A percentile compares a stretch with the other conserved stretches of the same genome.
These are phyloP conservation scores for Phyllosticta citriasiana DNA, from an alignment of 2,329 filamentous ascomycete genomes.

Conservation along the genomic window DNA sequence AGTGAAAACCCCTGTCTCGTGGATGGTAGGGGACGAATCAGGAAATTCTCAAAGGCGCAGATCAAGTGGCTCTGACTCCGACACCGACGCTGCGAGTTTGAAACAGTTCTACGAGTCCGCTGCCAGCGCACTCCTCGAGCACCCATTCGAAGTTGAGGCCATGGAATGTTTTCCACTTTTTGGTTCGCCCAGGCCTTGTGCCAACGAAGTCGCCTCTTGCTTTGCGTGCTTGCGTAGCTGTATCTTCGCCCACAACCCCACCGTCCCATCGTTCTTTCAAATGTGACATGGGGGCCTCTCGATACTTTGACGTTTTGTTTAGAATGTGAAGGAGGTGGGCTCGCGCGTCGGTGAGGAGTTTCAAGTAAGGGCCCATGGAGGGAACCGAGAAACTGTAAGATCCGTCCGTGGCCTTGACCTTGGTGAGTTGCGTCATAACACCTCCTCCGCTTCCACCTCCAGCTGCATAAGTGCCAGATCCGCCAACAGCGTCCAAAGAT, in stretches of 20 bases:
- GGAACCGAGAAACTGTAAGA: conserved; percentile 49
- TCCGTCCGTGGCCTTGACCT: background rate
- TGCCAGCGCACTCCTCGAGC: conserved; percentile 58
- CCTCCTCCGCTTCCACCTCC: conserved; percentile 43
- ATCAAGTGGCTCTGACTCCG: conserved; percentile 39
- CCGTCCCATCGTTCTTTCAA: conserved; percentile 64
- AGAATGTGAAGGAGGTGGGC: conserved; percentile 53
- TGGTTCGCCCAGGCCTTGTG: conserved; percentile 50
- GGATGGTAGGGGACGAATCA: background rate
- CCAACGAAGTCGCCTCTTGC: conserved; percentile 47
- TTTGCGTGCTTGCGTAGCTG: conserved; percentile 38
- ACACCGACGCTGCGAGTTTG: conserved; percentile 64
- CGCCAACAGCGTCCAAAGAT: conserved; percentile 58
- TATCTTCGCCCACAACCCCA: conserved; percentile 42
- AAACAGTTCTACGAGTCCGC: conserved; percentile 63
- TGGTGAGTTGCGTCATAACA: conserved; percentile 3
- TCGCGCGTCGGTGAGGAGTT: conserved; percentile 52
- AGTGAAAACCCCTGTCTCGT: background rate
- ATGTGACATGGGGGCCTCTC: conserved; percentile 52
- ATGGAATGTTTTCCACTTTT: conserved; percentile 61
- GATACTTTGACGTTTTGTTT: conserved; percentile 45
- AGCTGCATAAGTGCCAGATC: conserved; percentile 51
- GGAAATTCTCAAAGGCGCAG: background rate
- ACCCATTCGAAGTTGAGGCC: conserved; percentile 64
- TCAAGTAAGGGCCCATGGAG: conserved; percentile 56